Percentiles rank a stretch among this genome's conserved stretches.
phyloP scores from a whole-genome alignment of 139 green algal genomes.

The Chlorella sp. region DNA sequence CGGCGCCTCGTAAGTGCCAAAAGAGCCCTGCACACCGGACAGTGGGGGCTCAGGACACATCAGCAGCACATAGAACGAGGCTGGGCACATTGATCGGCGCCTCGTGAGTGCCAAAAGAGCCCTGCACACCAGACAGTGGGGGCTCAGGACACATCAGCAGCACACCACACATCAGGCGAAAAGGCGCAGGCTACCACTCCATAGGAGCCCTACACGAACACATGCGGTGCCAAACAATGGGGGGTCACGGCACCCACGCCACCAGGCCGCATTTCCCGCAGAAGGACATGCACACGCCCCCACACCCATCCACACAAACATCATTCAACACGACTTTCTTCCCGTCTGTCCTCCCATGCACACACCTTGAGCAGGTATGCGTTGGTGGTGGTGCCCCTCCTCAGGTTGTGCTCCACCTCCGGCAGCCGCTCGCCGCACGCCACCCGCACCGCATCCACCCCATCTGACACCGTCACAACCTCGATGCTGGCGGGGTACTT shows the following conservation, averaged over 20 bases:
- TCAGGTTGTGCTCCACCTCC: constrained; percentile 88
- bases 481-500: neutral
- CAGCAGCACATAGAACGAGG: constrained; percentile 53
- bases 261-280: no score
- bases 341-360: neutral
- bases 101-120: neutral
- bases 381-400: constrained; percentile 91
- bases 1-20: constrained; percentile 49
- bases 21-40: constrained; percentile 33
- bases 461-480: constrained; percentile 28
- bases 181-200: no score
- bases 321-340: neutral
- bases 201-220: no score
- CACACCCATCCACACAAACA: neutral
- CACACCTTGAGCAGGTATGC: constrained; percentile 82
- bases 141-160: no score
- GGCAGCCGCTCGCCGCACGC: constrained; percentile 43
- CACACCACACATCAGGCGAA: no score
- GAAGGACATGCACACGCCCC: no score
- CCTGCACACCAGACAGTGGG: no score
- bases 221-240: no score
- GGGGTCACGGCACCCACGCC: no score
- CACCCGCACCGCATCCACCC: constrained; percentile 16
- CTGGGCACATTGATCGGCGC: constrained; percentile 87
- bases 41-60: no score